Conservation (phyloP, 2,329 filamentous ascomycete species). For the Alternaria panax region DNA sequence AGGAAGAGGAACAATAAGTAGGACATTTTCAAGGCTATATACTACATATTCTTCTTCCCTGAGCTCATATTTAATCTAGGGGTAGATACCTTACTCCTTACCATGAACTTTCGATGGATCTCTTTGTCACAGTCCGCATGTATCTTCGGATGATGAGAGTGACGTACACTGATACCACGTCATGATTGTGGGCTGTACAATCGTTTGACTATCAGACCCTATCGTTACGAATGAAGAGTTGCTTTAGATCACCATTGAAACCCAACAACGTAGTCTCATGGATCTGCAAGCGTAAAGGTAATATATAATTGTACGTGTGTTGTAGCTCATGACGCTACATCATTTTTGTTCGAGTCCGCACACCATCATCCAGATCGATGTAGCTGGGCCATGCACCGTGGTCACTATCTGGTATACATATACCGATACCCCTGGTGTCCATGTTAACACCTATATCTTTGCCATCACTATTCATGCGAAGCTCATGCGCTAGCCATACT, state of each 20-base stretch:
- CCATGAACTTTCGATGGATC: too few species aligned
- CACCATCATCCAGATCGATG: neutral
- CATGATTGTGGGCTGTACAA: too few species aligned
- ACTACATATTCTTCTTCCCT: neutral
- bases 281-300: neutral
- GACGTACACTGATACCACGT: too few species aligned
- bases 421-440: neutral
- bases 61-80: neutral
- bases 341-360: neutral
- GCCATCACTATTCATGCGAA: neutral
- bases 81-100: too few species aligned
- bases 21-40: neutral
- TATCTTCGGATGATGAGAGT: too few species aligned
- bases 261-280: neutral
- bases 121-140: too few species aligned
- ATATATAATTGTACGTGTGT: neutral
- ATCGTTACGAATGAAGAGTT: neutral
- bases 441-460: neutral
- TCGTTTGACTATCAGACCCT: too few species aligned
- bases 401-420: neutral
- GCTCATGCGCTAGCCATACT: neutral
- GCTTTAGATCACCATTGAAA: neutral
- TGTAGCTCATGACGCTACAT: neutral
- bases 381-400: neutral
- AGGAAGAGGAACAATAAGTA: neutral